Base-by-base conservation (phyloP, 2,329 filamentous ascomycete species). In the Pestalotiopsis sp. region DNA sequence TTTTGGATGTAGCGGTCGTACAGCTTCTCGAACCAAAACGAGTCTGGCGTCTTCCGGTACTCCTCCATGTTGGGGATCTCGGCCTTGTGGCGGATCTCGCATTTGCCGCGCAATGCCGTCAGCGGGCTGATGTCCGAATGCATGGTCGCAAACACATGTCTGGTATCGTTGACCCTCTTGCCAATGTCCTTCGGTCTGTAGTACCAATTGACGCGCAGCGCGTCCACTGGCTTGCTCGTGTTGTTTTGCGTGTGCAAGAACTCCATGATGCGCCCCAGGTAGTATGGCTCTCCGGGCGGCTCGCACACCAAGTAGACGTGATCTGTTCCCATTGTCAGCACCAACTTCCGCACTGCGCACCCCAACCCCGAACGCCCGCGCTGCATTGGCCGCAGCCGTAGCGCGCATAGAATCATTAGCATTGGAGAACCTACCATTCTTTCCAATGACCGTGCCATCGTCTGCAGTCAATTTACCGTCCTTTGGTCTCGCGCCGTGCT, bases 1-100 rank as follows among this genome's bases (percentile, higher is more conserved):
- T 97, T 95, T 78, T 97, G 94, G 72, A 99, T 98, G 83, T 98
- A 99, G 69, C 96, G 93, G 82, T 99, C 96, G 80, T 97, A 98
- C 75, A 98, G 89, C 79, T 98, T 97, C 77, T 97, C 95, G 79
- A 93, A 99, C 93, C 95, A 99, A 80, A 99, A 99, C 74, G 88
- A 91, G 81, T 99, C 93, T 75, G 92, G 92, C 31, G 86, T 89
- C 79, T 93, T 95, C 78, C 95, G 93, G 79, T 95, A 97, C 66
- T 91, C 89, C 68, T 97, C 93, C 73, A 98, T 83, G 77, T 93
- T 91, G 45, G 88, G 82, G 70, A 98, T 95, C 79, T 98, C 94
- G 71, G 91, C 92, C 74, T 93, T 91, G 84, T 99, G 96, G 79
- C 89, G 87, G 79, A 99, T 96, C 72, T 91, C 90, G 81, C 95